Evolutionary conservation across 164 flowering plant genomes (phyloP).

Genomic region (Dillenia turbinata): DNA sequence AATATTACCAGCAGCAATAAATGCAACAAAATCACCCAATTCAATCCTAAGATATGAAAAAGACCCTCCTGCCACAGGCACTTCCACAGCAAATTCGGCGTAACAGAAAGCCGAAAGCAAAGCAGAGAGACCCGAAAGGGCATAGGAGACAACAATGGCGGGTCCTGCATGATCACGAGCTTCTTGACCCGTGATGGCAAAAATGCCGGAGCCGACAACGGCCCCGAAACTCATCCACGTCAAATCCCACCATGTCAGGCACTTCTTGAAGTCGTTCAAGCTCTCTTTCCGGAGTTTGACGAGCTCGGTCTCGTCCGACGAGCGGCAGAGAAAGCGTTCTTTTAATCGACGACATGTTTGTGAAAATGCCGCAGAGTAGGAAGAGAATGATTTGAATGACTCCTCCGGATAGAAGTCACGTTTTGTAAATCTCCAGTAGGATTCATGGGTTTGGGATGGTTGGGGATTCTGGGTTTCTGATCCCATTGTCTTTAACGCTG

Average conservation of each 20-base stretch:
- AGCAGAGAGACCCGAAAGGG: constrained; percentile 60
- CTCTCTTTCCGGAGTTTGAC: constrained; percentile 32
- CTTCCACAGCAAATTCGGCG: constrained; percentile 68
- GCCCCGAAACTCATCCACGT: constrained; percentile 78
- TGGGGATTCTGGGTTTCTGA: too few species aligned
- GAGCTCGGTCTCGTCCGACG: constrained; percentile 56
- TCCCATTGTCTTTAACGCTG: too few species aligned
- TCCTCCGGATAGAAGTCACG: constrained; percentile 72
- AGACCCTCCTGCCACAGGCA: constrained; percentile 84
- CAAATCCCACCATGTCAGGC: constrained; percentile 89
- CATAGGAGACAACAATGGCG: constrained; percentile 58
- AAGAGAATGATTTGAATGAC: constrained; percentile 44
- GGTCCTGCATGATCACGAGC: constrained; percentile 66
- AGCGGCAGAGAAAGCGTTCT: constrained; percentile 59
- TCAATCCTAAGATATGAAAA: constrained; percentile 66
- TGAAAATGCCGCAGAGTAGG: constrained; percentile 55
- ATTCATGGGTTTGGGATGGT: background rate
- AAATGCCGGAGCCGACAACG: constrained; percentile 87
- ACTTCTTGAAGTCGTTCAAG: constrained; percentile 47
- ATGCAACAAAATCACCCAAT: constrained; percentile 72
- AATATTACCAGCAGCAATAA: constrained; percentile 68
- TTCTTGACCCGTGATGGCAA: constrained; percentile 67
- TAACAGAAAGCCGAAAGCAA: constrained; percentile 71
- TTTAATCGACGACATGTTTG: constrained; percentile 49
- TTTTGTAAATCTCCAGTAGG: constrained; percentile 75